Base-by-base conservation (phyloP, 176 grass and related monocot species). In the Rhynchospora tenuis region DNA sequence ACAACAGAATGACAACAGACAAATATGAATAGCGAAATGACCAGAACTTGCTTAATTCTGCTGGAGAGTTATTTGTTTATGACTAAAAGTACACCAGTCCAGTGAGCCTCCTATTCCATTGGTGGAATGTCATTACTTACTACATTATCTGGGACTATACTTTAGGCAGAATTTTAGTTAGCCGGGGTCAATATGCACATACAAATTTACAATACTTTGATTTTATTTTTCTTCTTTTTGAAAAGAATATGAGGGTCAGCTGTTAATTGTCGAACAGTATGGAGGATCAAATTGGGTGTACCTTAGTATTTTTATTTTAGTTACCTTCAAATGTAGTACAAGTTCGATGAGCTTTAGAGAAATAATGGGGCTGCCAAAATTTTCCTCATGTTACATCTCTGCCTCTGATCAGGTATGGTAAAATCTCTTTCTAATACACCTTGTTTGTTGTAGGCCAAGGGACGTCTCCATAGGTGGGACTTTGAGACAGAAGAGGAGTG, bases 401-500 rank as follows among this genome's bases (percentile, higher is more conserved):
- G 33, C 33, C 33, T 4, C 31, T n/a, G 31, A 33, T 71, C 6
- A 55, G 26, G 51, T 76, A 74, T 76, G 73, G 24, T 76, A 29
- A 28, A 33, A 12, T 76, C 48, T 76, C 31, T 55, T 55, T 52
- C 14, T 81, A 63, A 82, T 19, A 22, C 16, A 50, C 24, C 22
- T 54, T 45, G 73, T 84, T 29, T 38, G 78, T 70, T 71, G 83
- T 85, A 98, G 95, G 95, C 95, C 1, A 98, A 98, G 91, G 95
- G 95, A 64, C 92, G 95, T 47, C 96, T 98, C 69, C 96, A 98
- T 19, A 88, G 96, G 62, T 98, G 96, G 96, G 96, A 98, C 83
- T 98, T 98, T 28, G 96, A 98, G 86, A 95, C 96, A 0, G 92
- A 98, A 91, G 96, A 98, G 66, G 96, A 98, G 70, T 98, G 96